Evolutionary conservation across 208 protist genomes (phyloP), one percentile per base, ranked within the genome.

Genomic region (Paratrypanosoma confusum): DNA sequence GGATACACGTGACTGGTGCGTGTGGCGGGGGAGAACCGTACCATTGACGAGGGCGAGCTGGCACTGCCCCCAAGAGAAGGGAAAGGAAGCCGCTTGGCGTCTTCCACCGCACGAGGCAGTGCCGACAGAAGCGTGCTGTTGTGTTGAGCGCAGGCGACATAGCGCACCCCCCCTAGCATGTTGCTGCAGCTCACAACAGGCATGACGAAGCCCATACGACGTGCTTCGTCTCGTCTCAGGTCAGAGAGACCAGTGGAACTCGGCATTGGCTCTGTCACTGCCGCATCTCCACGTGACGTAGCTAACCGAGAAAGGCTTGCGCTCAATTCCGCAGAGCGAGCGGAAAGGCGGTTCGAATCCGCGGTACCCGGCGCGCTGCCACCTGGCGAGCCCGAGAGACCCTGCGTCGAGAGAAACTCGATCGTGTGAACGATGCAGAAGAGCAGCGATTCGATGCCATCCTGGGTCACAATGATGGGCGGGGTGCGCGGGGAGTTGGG

Each of bases 361-460:
- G n/a, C 10, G 29, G n/a, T 10, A n/a, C 29, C 29, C 29, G 29
- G 10, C 29, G 10, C n/a, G 10, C 29, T 34, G n/a, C n/a, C n/a
- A n/a, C n/a, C n/a, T 34, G 10, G 11, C 29, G 29, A 34, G 11
- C 11, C 11, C n/a, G 29, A 34, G 29, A n/a, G 29, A n/a, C n/a
- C n/a, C n/a, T n/a, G n/a, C n/a, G n/a, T n/a, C n/a, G n/a, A n/a
- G n/a, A n/a, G 74, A 46, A 81, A 83, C 39, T 88, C 73, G 16
- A 88, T 75, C 1, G 71, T 61, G 54, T 78, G 69, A 7, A 83
- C 54, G 52, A 88, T 71, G 17, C 65, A 62, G 42, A 77, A 81
- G 5, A 88, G 37, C 16, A 88, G 52, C 34, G 60, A 56, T 3
- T 75, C 69, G 28, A 83, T 51, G 20, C 73, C 79, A 18, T 68